phyloP scores from a whole-genome alignment of 352 stramenopile genomes.

The Blastocystis sp. region DNA sequence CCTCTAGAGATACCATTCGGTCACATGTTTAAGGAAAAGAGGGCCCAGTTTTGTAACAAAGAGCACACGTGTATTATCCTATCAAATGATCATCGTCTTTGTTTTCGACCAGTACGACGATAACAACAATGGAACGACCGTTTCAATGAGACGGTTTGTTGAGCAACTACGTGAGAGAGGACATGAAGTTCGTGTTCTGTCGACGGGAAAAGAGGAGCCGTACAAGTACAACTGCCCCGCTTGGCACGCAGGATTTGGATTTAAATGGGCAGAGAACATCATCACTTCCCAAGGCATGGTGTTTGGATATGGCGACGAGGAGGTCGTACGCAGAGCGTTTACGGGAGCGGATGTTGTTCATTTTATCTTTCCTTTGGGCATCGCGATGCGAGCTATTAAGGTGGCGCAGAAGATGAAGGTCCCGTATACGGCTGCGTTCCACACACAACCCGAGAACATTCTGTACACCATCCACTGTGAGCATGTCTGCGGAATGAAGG shows the following conservation, averaged over 20 bases:
- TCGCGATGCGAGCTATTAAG: slow-evolving; percentile 17
- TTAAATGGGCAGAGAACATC: background rate
- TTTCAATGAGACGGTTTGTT: slow-evolving; percentile 50
- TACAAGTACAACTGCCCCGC: slow-evolving; percentile 40
- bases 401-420: slow-evolving; percentile 33
- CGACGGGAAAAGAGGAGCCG: slow-evolving; percentile 29
- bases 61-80: no score
- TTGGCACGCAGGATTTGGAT: slow-evolving; percentile 7
- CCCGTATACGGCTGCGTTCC: slow-evolving; percentile 33
- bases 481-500: background rate
- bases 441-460: slow-evolving; percentile 51
- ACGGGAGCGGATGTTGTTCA: slow-evolving; percentile 39
- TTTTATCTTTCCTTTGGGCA: slow-evolving; percentile 29
- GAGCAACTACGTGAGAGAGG: slow-evolving; percentile 7
- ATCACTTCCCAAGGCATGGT: slow-evolving; percentile 37
- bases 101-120: slow-evolving; percentile 42
- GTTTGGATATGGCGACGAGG: slow-evolving; percentile 34
- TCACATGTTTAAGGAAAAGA: no score
- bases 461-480: slow-evolving; percentile 30
- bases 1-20: no score
- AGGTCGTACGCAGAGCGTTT: slow-evolving; percentile 17
- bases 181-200: slow-evolving; percentile 45
- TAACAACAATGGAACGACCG: slow-evolving; percentile 43
- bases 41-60: no score
- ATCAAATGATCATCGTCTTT: slow-evolving; percentile 28